These are phyloP conservation scores for Allantophomopsis lycopodina DNA, from an alignment of 2,329 filamentous ascomycete species.

Conservation along the genomic window DNA sequence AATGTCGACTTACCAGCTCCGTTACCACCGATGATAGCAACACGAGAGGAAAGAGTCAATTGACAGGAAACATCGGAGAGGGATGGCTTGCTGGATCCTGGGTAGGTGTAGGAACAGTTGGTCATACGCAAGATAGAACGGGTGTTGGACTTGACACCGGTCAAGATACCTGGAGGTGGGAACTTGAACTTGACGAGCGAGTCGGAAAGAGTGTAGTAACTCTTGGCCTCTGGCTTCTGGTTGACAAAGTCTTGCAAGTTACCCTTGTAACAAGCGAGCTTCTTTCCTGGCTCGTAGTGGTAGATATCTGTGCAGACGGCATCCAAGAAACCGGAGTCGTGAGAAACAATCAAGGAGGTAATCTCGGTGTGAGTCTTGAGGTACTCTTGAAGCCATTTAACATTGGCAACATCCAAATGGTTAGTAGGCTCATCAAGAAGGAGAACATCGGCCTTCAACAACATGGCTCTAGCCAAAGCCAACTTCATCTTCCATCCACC, in stretches of 20 bases:
- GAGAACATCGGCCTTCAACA: constrained; percentile 91
- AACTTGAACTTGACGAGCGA: constrained; percentile 94
- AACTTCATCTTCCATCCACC: constrained; percentile 99
- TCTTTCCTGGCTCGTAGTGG: constrained; percentile 94
- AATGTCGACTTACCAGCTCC: constrained; percentile 97
- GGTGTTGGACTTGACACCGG: constrained; percentile 89
- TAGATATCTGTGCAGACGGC: constrained; percentile 98
- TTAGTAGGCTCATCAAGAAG: constrained; percentile 98
- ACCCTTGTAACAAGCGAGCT: constrained; percentile 74
- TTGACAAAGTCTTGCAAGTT: constrained; percentile 77
- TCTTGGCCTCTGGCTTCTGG: constrained; percentile 85
- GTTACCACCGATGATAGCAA: constrained; percentile 93
- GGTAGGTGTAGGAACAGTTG: constrained; percentile 86
- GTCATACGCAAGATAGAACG: constrained; percentile 92
- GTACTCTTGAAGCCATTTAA: constrained; percentile 92
- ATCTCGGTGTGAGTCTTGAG: constrained; percentile 93
- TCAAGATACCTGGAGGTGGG: constrained; percentile 84
- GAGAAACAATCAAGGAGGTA: constrained; percentile 92
- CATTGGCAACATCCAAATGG: constrained; percentile 91
- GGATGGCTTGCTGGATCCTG: constrained; percentile 78
- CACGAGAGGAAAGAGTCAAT: constrained; percentile 77
- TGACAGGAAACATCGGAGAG: constrained; percentile 77
- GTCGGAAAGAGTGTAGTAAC: constrained; percentile 90
- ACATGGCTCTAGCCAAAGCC: constrained; percentile 87
- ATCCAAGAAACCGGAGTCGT: constrained; percentile 96